Percentiles rank a stretch among this genome's conserved stretches.
These are phyloP conservation scores for Xylaria scruposa DNA, from an alignment of 495 filamentous ascomycete species.

Conservation along the genomic window DNA sequence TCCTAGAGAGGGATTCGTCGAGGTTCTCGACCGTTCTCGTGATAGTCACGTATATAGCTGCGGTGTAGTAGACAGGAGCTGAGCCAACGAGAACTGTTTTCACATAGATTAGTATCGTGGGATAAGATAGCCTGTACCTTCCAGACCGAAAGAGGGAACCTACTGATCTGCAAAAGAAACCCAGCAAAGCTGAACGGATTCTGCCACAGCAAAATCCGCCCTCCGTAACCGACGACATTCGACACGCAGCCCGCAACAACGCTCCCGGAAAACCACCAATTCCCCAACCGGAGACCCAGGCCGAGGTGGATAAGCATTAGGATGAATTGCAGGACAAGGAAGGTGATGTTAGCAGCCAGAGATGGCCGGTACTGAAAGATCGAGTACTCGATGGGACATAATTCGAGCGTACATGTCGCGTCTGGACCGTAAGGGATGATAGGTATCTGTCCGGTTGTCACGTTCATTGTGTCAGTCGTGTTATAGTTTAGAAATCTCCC, in stretches of 20 bases:
- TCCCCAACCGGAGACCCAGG: constrained; percentile 49
- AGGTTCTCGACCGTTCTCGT: constrained; percentile 52
- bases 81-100: constrained; percentile 58
- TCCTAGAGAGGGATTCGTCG: constrained; percentile 55
- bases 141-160: constrained; percentile 23
- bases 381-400: constrained; percentile 44
- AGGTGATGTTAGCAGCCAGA: constrained; percentile 36
- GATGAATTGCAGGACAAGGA: constrained; percentile 36
- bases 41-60: constrained; percentile 66
- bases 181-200: constrained; percentile 55
- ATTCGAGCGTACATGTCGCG: constrained; percentile 44
- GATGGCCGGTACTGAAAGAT: constrained; percentile 44
- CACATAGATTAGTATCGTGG: neutral
- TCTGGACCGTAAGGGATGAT: constrained; percentile 40
- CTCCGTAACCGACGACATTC: constrained; percentile 59
- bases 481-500: neutral
- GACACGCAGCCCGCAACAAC: constrained; percentile 45
- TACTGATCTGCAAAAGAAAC: constrained; percentile 59
- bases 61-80: constrained; percentile 63
- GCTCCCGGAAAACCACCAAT: constrained; percentile 48
- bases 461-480: neutral
- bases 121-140: neutral
- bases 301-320: constrained; percentile 35
- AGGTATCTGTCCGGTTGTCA: neutral
- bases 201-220: constrained; percentile 51